Percentiles rank a stretch among this genome's conserved stretches.
phyloP scores from a whole-genome alignment of 1,284 basidiomycete species.

The Flammula alnicola region DNA sequence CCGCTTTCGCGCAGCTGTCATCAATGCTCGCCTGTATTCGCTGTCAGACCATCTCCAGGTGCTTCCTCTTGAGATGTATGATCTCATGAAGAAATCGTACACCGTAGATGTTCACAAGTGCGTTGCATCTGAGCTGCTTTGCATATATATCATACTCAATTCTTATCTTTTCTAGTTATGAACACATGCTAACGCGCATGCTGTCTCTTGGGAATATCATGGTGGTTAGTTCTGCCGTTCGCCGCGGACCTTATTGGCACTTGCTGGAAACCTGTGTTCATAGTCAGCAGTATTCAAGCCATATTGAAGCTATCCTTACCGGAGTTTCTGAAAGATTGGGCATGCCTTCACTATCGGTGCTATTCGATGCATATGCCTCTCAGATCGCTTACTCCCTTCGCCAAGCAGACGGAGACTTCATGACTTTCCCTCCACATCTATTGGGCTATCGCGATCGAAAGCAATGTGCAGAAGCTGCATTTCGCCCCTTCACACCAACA shows the following conservation, averaged over 20 bases:
- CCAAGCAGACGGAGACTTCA: conserved; percentile 55
- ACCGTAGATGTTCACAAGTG: conserved; percentile 33
- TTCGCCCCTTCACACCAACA: conserved; percentile 65
- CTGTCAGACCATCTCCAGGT: conserved; percentile 35
- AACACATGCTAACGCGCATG: conserved; percentile 80
- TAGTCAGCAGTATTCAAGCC: conserved; percentile 52
- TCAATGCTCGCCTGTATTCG: conserved; percentile 65
- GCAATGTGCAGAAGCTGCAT: conserved; percentile 63
- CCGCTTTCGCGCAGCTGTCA: conserved; percentile 75
- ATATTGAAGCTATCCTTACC: conserved; percentile 69
- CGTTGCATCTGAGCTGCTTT: conserved; percentile 21
- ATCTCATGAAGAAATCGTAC: conserved; percentile 46
- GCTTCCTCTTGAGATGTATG: conserved; percentile 47
- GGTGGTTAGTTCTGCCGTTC: conserved; percentile 77
- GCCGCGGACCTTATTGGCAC: conserved; percentile 90
- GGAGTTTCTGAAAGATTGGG: conserved; percentile 75
- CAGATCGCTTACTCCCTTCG: conserved; percentile 75
- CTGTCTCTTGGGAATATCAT: conserved; percentile 85
- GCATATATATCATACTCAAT: not conserved
- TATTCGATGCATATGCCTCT: conserved; percentile 82
- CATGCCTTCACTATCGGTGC: conserved; percentile 59
- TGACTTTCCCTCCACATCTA: conserved; percentile 69
- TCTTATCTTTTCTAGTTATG: conserved; percentile 56
- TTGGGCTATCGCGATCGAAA: conserved; percentile 71
- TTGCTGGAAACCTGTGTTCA: conserved; percentile 73